Evolutionary conservation across 1,284 basidiomycete genomes (phyloP).

Genomic region (Exobasidium cylindrosporum): DNA sequence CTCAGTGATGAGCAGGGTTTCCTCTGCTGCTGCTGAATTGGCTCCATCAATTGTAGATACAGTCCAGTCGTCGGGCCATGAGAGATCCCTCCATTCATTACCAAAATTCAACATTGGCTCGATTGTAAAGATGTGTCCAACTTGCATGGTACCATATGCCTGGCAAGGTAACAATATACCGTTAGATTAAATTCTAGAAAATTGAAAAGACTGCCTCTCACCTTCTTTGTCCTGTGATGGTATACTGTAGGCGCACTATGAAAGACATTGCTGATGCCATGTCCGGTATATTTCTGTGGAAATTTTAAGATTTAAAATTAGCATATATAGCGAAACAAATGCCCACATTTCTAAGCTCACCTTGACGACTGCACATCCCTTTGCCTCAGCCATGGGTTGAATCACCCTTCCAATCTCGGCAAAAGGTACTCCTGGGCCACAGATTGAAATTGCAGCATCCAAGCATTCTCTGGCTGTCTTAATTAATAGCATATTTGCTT

Average conservation of each 20-base stretch:
- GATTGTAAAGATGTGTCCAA: slow-evolving; percentile 50
- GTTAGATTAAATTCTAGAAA: no score
- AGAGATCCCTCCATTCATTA: slow-evolving; percentile 37
- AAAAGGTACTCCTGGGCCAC: slow-evolving; percentile 73
- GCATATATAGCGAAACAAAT: no score
- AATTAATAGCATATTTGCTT: slow-evolving; percentile 44
- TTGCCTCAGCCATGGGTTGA: slow-evolving; percentile 58
- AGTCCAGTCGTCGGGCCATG: slow-evolving; percentile 55
- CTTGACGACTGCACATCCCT: slow-evolving; percentile 65
- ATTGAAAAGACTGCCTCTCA: no score
- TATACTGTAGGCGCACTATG: slow-evolving; percentile 81
- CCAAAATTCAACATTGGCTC: slow-evolving; percentile 55
- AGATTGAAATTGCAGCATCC: slow-evolving; percentile 69
- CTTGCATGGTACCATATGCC: slow-evolving; percentile 51
- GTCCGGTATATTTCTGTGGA: slow-evolving; percentile 73
- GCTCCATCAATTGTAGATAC: slow-evolving; percentile 48
- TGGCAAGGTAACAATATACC: background rate
- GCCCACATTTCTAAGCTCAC: background rate
- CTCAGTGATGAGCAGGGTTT: slow-evolving; percentile 52
- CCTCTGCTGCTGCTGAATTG: slow-evolving; percentile 49
- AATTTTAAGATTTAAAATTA: no score
- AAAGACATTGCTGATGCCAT: slow-evolving; percentile 81
- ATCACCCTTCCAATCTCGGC: slow-evolving; percentile 74
- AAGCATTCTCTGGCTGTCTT: slow-evolving; percentile 62
- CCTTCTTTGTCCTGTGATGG: slow-evolving; percentile 61